Evolutionary conservation across 108 stramenopile species (phyloP).

Genomic region (Aurantiochytrium sp.): DNA sequence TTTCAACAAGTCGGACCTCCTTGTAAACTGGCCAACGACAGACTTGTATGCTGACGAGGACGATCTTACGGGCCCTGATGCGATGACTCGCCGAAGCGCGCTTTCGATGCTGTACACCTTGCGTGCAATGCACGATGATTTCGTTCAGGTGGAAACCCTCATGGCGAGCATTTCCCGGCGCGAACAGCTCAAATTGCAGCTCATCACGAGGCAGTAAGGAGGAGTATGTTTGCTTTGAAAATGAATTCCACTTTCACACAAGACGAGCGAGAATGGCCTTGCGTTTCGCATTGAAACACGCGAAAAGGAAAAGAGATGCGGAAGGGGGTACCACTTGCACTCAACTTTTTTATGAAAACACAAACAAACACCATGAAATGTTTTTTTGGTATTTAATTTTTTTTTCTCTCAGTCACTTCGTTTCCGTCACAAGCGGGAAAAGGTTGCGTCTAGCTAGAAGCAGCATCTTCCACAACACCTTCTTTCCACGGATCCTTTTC

Average conservation of each 20-base stretch:
- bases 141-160: background rate
- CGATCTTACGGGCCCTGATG: background rate
- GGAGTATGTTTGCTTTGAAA: background rate
- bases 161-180: background rate
- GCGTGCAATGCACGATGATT: background rate
- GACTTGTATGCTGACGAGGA: background rate
- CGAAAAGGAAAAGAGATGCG: no score
- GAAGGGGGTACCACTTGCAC: no score
- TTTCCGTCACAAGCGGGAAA: background rate
- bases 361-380: no score
- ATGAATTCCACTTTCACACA: no score
- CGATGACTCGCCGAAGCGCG: background rate
- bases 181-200: background rate
- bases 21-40: conserved; percentile 9
- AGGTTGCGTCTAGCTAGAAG: background rate
- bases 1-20: background rate
- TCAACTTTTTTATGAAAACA: no score
- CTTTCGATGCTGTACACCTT: background rate
- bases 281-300: no score
- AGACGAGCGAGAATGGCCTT: no score
- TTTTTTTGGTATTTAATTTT: no score
- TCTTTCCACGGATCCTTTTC: background rate
- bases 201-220: background rate
- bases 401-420: no score
- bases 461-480: background rate